Evolutionary conservation across 2,329 filamentous ascomycete genomes (phyloP).

Genomic region (Colletotrichum scovillei): DNA sequence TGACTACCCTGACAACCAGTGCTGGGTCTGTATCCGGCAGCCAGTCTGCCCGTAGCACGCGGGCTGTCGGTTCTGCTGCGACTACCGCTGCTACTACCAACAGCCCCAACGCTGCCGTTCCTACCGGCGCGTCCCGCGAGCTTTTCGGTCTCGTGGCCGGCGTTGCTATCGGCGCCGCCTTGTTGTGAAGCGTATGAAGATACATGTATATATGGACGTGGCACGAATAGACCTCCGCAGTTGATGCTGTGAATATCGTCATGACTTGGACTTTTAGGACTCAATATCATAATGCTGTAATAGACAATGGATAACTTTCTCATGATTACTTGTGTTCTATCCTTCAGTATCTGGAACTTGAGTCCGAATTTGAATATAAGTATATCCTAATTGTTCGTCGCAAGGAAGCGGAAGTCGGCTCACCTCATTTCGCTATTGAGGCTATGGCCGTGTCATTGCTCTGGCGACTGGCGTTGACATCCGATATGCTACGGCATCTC

Average conservation of each 20-base stretch:
- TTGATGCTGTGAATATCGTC: background rate
- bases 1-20: background rate
- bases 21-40: background rate
- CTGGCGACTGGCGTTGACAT: background rate
- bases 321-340: background rate
- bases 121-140: background rate
- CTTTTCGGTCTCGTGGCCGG: conserved; percentile 2
- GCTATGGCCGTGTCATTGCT: background rate
- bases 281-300: background rate
- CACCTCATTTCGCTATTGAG: background rate
- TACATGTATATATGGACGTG: background rate
- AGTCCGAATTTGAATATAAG: no score
- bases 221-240: background rate
- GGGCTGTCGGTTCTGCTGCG: background rate
- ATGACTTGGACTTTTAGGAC: background rate
- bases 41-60: background rate
- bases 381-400: no score
- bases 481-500: background rate
- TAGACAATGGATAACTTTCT: background rate
- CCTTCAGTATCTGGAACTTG: no score
- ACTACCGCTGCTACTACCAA: background rate
- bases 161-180: conserved; percentile 9
- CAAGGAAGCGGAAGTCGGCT: no score
- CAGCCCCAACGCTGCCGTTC: conserved; percentile 7
- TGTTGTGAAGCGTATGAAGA: conserved; percentile 4